Evolutionary conservation across 2,329 filamentous ascomycete species (phyloP).

Genomic region (Canariomyces notabilis): DNA sequence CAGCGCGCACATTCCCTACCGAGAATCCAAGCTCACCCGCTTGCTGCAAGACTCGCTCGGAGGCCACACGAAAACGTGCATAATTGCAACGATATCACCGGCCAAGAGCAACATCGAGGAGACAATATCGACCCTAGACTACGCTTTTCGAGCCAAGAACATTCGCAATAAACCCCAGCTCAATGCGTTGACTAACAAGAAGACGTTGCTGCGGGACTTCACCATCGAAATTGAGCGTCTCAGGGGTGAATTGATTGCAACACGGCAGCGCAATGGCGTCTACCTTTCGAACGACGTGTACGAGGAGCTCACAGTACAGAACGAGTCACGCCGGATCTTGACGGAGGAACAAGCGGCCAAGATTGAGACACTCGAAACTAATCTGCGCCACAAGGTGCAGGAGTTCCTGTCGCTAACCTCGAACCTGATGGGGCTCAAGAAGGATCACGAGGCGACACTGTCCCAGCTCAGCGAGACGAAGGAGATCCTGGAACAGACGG

Average conservation of each 20-base stretch:
- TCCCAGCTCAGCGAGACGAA: conserved; percentile 72
- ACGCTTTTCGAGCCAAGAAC: conserved; percentile 96
- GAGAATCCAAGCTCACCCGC: conserved; percentile 93
- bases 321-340: conserved; percentile 84
- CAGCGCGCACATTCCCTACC: conserved; percentile 79
- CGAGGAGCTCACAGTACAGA: conserved; percentile 86
- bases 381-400: conserved; percentile 87
- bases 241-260: conserved; percentile 89
- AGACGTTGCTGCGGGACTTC: conserved; percentile 84
- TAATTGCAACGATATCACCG: conserved; percentile 93
- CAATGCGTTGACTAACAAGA: conserved; percentile 88
- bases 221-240: conserved; percentile 90
- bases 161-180: conserved; percentile 97
- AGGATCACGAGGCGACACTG: conserved; percentile 77
- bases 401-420: conserved; percentile 83
- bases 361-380: conserved; percentile 86
- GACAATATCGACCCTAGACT: conserved; percentile 96
- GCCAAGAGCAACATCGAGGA: conserved; percentile 94
- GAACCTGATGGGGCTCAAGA: conserved; percentile 82
- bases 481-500: conserved; percentile 78
- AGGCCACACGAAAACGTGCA: conserved; percentile 94
- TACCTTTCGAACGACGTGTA: conserved; percentile 86
- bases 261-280: conserved; percentile 88
- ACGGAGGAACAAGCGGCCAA: conserved; percentile 89
- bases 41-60: conserved; percentile 94